phyloP scores from a whole-genome alignment of 1,284 basidiomycete genomes.

The Neolentinus lepideus region DNA sequence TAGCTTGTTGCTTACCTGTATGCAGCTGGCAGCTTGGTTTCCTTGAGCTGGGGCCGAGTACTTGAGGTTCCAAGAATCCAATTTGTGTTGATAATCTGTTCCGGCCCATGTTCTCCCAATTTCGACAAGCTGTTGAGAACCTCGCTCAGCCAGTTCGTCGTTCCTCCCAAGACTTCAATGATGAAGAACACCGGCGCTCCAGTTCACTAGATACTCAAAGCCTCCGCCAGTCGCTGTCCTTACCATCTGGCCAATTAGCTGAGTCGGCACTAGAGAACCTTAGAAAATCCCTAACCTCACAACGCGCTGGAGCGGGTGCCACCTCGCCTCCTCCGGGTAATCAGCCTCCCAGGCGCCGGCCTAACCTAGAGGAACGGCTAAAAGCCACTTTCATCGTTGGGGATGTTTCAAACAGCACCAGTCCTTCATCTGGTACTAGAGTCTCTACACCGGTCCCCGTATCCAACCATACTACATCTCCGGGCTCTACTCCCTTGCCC shows the following conservation, averaged over 20 bases:
- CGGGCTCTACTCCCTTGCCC: constrained; percentile 36
- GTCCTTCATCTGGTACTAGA: constrained; percentile 33
- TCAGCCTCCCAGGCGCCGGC: constrained; percentile 14
- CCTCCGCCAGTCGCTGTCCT: constrained; percentile 22
- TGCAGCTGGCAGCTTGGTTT: no score
- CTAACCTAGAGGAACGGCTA: constrained; percentile 64
- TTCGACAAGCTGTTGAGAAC: constrained; percentile 52
- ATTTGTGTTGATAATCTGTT: no score
- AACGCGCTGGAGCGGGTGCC: constrained; percentile 38
- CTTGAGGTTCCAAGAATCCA: no score
- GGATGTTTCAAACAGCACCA: constrained; percentile 42
- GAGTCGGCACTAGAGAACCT: constrained; percentile 53
- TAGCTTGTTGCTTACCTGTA: no score
- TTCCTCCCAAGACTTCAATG: constrained; percentile 25
- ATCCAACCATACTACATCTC: constrained; percentile 28
- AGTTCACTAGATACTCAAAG: constrained; percentile 29
- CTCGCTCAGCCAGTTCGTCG: constrained; percentile 37
- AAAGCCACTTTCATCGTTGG: constrained; percentile 50
- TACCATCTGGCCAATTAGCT: constrained; percentile 46
- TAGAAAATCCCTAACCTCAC: constrained; percentile 51
- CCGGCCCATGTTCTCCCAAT: constrained; percentile 54
- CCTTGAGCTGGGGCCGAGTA: no score
- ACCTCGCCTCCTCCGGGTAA: constrained; percentile 9
- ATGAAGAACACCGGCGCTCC: constrained; percentile 20
- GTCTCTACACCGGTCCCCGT: constrained; percentile 33